These are phyloP conservation scores for Leptographium lundbergii DNA, from an alignment of 2,329 filamentous ascomycete genomes.

Conservation along the genomic window DNA sequence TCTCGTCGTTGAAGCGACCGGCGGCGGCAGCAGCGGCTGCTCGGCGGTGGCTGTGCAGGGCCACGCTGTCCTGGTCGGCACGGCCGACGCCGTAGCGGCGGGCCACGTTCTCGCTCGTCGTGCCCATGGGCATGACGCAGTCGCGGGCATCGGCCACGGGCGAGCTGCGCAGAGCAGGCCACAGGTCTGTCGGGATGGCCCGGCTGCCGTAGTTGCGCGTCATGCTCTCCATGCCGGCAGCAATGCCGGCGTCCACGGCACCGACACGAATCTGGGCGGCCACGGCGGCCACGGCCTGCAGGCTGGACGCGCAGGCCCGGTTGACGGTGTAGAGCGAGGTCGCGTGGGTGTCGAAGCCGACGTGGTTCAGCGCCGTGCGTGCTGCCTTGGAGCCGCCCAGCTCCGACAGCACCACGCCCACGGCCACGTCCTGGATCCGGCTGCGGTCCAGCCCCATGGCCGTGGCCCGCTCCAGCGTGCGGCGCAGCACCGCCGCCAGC, in stretches of 20 bases:
- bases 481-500: slow-evolving; percentile 52
- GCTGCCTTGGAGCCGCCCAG: slow-evolving; percentile 84
- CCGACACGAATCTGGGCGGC: slow-evolving; percentile 66
- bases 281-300: slow-evolving; percentile 64
- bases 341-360: slow-evolving; percentile 52
- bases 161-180: slow-evolving; percentile 58
- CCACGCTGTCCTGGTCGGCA: slow-evolving; percentile 72
- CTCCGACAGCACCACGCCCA: slow-evolving; percentile 83
- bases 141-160: slow-evolving; percentile 59
- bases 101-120: slow-evolving; percentile 84
- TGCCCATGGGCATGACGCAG: slow-evolving; percentile 89
- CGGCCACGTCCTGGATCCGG: slow-evolving; percentile 65
- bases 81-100: slow-evolving; percentile 59
- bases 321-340: slow-evolving; percentile 81
- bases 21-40: slow-evolving; percentile 56
- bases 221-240: slow-evolving; percentile 94
- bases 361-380: slow-evolving; percentile 81
- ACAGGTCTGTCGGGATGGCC: slow-evolving; percentile 74
- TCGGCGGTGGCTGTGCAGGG: slow-evolving; percentile 59
- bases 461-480: slow-evolving; percentile 49
- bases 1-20: slow-evolving; percentile 74
- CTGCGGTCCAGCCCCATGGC: slow-evolving; percentile 60
- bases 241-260: slow-evolving; percentile 61
- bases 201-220: slow-evolving; percentile 74
- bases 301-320: slow-evolving; percentile 67